Base-by-base conservation (phyloP, 345 rosid species). In the Lepidium sativum region DNA sequence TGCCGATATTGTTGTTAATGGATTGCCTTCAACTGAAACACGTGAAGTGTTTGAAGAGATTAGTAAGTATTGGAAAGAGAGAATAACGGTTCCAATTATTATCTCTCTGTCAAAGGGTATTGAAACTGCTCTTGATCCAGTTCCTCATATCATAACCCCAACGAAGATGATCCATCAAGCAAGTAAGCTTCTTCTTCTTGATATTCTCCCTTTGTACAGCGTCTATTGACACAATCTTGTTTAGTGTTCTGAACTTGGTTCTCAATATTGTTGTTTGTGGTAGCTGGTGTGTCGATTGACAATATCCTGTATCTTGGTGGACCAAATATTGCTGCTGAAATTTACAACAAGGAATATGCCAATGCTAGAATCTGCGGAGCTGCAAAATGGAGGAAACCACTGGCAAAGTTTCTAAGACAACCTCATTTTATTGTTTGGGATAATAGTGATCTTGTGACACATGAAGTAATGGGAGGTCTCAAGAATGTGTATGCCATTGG, bases 401-500 rank as follows among this genome's bases (percentile, higher is more conserved):
- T 94, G 43, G 96, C 97, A 6, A 90, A 82, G 72, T 90, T 94
- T 68, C 60, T 94, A 63, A 84, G 97, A 78, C 99, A 86, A 45
- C 83, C 99, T 13, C 95, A 94, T 68, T 94, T 90, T 50, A 80
- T 85, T 20, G 99, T 94, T 25, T 94, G 99, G 97, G 99, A 94
- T 73, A 94, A 94, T 56, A 85, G 86, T 69, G 99, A 94, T 74
- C 96, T 94, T 59, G 84, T 94, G 53, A 94, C 99, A 70, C 99
- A 94, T 77, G 99, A 94, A 81, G 97, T 94, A 45, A 90, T 94
- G 96, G 99, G 99, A 68, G 97, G 99, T 62, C 82, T 90, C 54
- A 90, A 94, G 89, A 94, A 94, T 72, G 99, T 94, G 38, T 94
- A 90, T 56, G 99, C 99, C 80, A 94, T 94, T 70, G 99, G 99